These are phyloP conservation scores for Simplicillium aogashimaense DNA, from an alignment of 2,329 filamentous ascomycete species.

Conservation along the genomic window DNA sequence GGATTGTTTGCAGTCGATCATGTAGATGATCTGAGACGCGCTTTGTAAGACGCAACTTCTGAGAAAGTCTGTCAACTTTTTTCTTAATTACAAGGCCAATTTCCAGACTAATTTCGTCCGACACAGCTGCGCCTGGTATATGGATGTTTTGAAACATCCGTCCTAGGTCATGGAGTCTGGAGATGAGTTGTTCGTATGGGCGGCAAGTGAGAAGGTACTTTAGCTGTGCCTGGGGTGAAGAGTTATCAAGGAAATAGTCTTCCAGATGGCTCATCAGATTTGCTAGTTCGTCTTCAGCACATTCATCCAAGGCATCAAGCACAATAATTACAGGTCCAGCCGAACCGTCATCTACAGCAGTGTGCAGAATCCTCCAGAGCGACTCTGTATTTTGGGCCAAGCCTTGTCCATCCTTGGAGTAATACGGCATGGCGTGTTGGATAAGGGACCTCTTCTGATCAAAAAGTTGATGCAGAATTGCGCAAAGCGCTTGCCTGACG, in stretches of 20 bases:
- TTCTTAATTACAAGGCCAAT: constrained; percentile 22
- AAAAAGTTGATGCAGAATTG: constrained; percentile 29
- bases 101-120: constrained; percentile 22
- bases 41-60: constrained; percentile 4
- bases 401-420: constrained; percentile 13
- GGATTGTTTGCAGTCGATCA: constrained; percentile 8
- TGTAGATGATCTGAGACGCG: constrained; percentile 6
- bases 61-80: constrained; percentile 13
- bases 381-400: constrained; percentile 9
- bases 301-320: constrained; percentile 31
- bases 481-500: constrained; percentile 23
- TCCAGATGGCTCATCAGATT: constrained; percentile 9
- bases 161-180: constrained; percentile 12
- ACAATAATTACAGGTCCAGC: constrained; percentile 21
- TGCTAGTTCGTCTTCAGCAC: constrained; percentile 13
- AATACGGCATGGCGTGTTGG: constrained; percentile 18
- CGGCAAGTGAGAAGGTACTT: constrained; percentile 26
- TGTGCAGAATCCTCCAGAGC: constrained; percentile 23
- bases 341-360: constrained; percentile 13
- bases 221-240: constrained; percentile 8
- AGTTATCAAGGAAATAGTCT: background rate
- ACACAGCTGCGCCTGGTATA: constrained; percentile 25
- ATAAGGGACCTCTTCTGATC: constrained; percentile 18
- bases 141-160: constrained; percentile 16
- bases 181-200: constrained; percentile 19